These are phyloP conservation scores for Lactarius hengduanensis DNA, from an alignment of 768 basidiomycete genomes.

Conservation along the genomic window DNA sequence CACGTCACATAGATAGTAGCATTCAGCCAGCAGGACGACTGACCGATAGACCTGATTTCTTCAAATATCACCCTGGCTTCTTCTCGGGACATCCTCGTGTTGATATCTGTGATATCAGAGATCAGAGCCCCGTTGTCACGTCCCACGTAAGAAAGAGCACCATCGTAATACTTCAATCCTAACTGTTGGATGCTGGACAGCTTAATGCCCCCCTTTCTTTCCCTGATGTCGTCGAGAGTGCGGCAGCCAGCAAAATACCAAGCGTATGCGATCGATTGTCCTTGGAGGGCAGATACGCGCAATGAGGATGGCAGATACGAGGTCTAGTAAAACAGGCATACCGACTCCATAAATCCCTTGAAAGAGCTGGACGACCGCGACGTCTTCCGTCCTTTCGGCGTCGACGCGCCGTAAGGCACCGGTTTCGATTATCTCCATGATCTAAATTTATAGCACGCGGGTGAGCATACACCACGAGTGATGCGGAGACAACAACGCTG, in stretches of 20 bases:
- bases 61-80: conserved; percentile 77
- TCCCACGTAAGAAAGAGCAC: conserved; percentile 36
- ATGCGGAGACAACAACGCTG: background rate
- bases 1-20: conserved; percentile 7
- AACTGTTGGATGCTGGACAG: conserved; percentile 61
- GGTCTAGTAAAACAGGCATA: conserved; percentile 35
- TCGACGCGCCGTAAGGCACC: conserved; percentile 67
- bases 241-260: conserved; percentile 80
- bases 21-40: conserved; percentile 15
- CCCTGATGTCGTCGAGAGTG: conserved; percentile 69
- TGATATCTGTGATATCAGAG: conserved; percentile 54
- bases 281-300: conserved; percentile 36
- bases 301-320: background rate
- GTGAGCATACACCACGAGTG: background rate
- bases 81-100: conserved; percentile 76
- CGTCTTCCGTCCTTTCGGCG: conserved; percentile 65
- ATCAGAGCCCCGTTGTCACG: conserved; percentile 1
- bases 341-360: conserved; percentile 88
- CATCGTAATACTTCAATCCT: conserved; percentile 68
- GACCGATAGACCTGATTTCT: conserved; percentile 69
- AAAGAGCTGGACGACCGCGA: conserved; percentile 56
- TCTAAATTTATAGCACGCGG: conserved; percentile 41
- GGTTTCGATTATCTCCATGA: conserved; percentile 77
- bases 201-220: conserved; percentile 58
- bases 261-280: conserved; percentile 60